Evolutionary conservation across 2,329 filamentous ascomycete genomes (phyloP).

Genomic region (Exserohilum rostratum): DNA sequence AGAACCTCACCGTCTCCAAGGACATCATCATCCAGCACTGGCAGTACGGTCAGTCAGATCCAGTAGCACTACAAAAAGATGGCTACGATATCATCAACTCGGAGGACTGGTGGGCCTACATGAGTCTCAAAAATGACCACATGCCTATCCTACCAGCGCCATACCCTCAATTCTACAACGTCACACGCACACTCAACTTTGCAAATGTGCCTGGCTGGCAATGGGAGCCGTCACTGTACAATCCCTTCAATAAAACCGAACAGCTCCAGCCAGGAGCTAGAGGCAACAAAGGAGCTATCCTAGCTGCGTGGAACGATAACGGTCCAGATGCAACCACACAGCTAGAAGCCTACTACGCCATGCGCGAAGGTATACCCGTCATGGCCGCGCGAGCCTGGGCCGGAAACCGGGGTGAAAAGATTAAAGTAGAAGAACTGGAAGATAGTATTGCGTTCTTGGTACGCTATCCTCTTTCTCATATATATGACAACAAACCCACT

Average conservation of each 20-base stretch:
- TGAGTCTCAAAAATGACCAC: conserved; percentile 61
- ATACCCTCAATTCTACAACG: conserved; percentile 57
- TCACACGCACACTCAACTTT: conserved; percentile 54
- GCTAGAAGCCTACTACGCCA: conserved; percentile 56
- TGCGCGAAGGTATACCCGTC: conserved; percentile 54
- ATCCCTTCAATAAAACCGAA: conserved; percentile 51
- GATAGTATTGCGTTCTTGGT: conserved; percentile 48
- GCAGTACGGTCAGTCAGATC: conserved; percentile 58
- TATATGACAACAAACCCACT: not conserved
- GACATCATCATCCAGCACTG: conserved; percentile 56
- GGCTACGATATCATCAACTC: conserved; percentile 55
- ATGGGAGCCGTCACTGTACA: conserved; percentile 55
- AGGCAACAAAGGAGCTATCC: conserved; percentile 41
- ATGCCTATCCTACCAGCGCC: conserved; percentile 54
- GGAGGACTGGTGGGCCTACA: conserved; percentile 61
- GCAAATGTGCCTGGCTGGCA: conserved; percentile 51
- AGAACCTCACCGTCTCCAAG: conserved; percentile 47
- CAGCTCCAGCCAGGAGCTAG: conserved; percentile 43
- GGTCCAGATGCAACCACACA: conserved; percentile 57
- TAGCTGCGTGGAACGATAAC: conserved; percentile 59
- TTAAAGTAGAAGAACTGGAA: conserved; percentile 35
- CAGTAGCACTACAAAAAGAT: conserved; percentile 46
- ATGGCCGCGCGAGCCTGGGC: conserved; percentile 54
- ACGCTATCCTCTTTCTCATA: not conserved
- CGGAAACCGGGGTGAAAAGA: conserved; percentile 44